Evolutionary conservation across 179 eudicot species (phyloP), one percentile per base, ranked within the genome.

Genomic region (Beta corolliflora): DNA sequence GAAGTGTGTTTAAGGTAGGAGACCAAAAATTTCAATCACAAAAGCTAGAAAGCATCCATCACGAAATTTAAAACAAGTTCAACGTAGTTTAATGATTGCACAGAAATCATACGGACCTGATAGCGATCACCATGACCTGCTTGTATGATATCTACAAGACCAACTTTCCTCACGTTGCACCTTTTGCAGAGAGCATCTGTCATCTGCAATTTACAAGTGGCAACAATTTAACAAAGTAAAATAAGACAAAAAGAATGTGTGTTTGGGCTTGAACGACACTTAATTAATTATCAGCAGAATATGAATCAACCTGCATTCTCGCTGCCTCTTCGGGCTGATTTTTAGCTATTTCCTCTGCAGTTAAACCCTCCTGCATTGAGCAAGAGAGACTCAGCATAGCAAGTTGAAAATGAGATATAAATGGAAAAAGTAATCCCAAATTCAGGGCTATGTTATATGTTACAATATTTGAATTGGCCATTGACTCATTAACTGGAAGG

Each of bases 171-270:
- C 87, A 89, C 93, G 7, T 44, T 75, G 89, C 99, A 96, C 86
- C 99, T 91, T 81, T 86, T 90, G 88, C 99, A 96, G 65, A 97
- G 94, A 81, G 98, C 96, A 90, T 96, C 99, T 59, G 98, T 94
- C 98, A 96, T 96, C 99, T 96, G 93, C 79, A 58, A 31, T 74
- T 71, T 58, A 50, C 15, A 73, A 44, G 65, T 67, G 54, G 31
- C 18, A 58, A 63, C 25, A 80, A 81, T 77, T 74, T 1, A 18
- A 31, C 65, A 71, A 23, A 21, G 53, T n/a, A 60, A 12, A 71
- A 29, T 10, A 21, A 31, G 11, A 67, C 4, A 5, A 29, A 11
- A n/a, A 21, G 54, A 18, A 59, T 31, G 14, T 19, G 41, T 7
- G 11, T 13, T 10, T 1, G 64, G 45, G 23, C 23, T 13, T 54